A percentile compares a stretch with the other conserved stretches of the same genome.
These are phyloP conservation scores for Mycena belliarum DNA, from an alignment of 768 basidiomycete genomes.

Conservation along the genomic window DNA sequence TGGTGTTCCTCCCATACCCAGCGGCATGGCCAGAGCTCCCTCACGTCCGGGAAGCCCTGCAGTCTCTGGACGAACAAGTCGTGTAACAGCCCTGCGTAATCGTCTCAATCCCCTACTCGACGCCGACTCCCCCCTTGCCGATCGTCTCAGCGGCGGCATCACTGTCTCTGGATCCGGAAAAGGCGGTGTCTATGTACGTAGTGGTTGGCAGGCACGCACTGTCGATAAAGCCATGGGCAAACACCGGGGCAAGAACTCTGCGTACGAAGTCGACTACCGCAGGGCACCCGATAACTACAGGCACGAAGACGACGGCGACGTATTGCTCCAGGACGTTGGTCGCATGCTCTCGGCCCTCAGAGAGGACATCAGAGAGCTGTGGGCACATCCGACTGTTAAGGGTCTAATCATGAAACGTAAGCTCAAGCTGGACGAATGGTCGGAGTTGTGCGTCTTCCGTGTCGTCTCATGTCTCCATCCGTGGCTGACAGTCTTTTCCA, in stretches of 20 bases:
- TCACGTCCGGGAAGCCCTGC: conserved; percentile 30
- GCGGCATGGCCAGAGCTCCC: conserved; percentile 26
- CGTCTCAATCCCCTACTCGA: conserved; percentile 62
- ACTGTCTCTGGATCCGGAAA: conserved; percentile 75
- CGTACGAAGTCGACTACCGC: conserved; percentile 35
- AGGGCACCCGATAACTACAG: conserved; percentile 32
- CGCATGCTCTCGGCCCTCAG: conserved; percentile 57
- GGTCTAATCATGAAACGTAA: conserved; percentile 67
- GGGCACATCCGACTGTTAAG: conserved; percentile 72
- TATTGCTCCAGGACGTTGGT: conserved; percentile 61
- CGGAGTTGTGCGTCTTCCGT: conserved; percentile 69
- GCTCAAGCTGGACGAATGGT: conserved; percentile 83
- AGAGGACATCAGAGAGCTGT: conserved; percentile 70
- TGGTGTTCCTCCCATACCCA: conserved; percentile 9
- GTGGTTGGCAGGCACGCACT: conserved; percentile 78
- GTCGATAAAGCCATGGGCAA: conserved; percentile 53
- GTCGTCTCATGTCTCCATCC: conserved; percentile 1
- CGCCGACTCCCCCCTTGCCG: conserved; percentile 63
- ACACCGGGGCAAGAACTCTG: conserved; percentile 33
- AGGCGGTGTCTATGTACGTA: conserved; percentile 74
- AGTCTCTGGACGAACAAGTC: conserved; percentile 28
- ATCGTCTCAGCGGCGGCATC: conserved; percentile 74
- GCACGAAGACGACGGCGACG: conserved; percentile 45
- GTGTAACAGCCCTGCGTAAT: conserved; percentile 56
- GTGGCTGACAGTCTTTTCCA: conserved; percentile 31